Evolutionary conservation across 805 yeast species (phyloP).

Genomic region (Candida nanaspora): DNA sequence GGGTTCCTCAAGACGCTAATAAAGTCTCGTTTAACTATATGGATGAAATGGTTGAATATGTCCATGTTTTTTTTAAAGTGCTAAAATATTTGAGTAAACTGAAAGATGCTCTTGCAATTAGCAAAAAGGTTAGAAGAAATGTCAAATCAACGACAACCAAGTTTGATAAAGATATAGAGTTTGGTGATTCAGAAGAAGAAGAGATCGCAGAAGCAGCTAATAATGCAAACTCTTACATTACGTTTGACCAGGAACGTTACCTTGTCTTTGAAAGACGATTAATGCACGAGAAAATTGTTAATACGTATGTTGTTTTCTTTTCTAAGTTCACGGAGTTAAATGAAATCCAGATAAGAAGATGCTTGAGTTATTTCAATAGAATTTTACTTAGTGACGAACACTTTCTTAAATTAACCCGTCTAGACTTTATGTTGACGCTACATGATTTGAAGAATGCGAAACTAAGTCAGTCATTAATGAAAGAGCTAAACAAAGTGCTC

Average conservation of each 20-base stretch:
- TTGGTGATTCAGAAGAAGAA: constrained; percentile 18
- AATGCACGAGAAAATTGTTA: constrained; percentile 52
- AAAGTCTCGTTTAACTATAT: constrained; percentile 59
- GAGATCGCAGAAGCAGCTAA: constrained; percentile 19
- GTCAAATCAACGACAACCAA: constrained; percentile 3
- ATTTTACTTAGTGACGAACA: constrained; percentile 58
- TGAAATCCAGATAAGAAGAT: constrained; percentile 52
- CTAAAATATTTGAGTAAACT: constrained; percentile 58
- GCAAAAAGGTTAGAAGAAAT: constrained; percentile 13
- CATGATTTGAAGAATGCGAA: constrained; percentile 46
- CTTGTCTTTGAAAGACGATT: constrained; percentile 34
- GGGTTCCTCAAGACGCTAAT: constrained; percentile 56
- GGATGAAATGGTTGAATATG: constrained; percentile 53
- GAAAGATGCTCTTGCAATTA: constrained; percentile 28
- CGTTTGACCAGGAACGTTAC: constrained; percentile 12
- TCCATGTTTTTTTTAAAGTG: constrained; percentile 57
- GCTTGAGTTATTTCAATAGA: constrained; percentile 64
- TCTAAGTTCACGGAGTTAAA: constrained; percentile 54
- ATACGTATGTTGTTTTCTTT: constrained; percentile 58
- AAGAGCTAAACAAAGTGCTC: constrained; percentile 59
- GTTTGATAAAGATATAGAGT: constrained; percentile 17
- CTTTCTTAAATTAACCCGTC: constrained; percentile 45
- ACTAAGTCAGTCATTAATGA: constrained; percentile 34
- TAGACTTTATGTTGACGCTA: constrained; percentile 64
- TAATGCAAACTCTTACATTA: constrained; percentile 9